These are phyloP conservation scores for Cryphonectria radicalis DNA, from an alignment of 2,329 filamentous ascomycete genomes.

Conservation along the genomic window DNA sequence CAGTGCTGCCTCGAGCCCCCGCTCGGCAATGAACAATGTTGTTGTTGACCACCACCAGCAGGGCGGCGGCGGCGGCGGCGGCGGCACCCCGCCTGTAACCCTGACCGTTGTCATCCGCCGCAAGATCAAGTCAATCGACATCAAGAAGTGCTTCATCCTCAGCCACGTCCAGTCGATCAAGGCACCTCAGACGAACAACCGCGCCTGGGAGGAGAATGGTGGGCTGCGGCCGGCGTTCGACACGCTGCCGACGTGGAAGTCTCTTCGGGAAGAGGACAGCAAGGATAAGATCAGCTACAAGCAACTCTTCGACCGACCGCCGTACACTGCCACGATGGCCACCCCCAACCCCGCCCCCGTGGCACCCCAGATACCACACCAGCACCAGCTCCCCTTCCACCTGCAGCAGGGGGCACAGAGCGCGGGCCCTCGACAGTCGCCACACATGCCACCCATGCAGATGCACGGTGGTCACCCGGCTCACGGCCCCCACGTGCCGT, in stretches of 20 bases:
- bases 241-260: slow-evolving; percentile 84
- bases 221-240: slow-evolving; percentile 85
- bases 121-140: slow-evolving; percentile 72
- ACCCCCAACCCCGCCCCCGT: slow-evolving; percentile 72
- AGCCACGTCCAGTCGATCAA: slow-evolving; percentile 58
- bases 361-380: slow-evolving; percentile 75
- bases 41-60: slow-evolving; percentile 32
- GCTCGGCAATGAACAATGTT: slow-evolving; percentile 60
- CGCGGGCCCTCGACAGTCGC: slow-evolving; percentile 69
- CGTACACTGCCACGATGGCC: slow-evolving; percentile 60
- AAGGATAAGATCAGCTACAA: slow-evolving; percentile 70
- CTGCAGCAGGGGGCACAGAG: slow-evolving; percentile 75
- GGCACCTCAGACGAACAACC: slow-evolving; percentile 49
- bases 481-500: slow-evolving; percentile 67
- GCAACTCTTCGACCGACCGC: slow-evolving; percentile 76
- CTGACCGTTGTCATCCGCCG: slow-evolving; percentile 64
- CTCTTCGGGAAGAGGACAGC: slow-evolving; percentile 71
- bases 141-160: slow-evolving; percentile 68
- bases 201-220: slow-evolving; percentile 74
- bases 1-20: slow-evolving; percentile 75
- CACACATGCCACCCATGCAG: slow-evolving; percentile 78
- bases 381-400: slow-evolving; percentile 82
- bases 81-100: slow-evolving; percentile 39
- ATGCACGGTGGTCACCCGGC: slow-evolving; percentile 75
- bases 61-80: too few species aligned